Evolutionary conservation across 2,329 filamentous ascomycete species (phyloP).

Genomic region (Diaporthe velutina): DNA sequence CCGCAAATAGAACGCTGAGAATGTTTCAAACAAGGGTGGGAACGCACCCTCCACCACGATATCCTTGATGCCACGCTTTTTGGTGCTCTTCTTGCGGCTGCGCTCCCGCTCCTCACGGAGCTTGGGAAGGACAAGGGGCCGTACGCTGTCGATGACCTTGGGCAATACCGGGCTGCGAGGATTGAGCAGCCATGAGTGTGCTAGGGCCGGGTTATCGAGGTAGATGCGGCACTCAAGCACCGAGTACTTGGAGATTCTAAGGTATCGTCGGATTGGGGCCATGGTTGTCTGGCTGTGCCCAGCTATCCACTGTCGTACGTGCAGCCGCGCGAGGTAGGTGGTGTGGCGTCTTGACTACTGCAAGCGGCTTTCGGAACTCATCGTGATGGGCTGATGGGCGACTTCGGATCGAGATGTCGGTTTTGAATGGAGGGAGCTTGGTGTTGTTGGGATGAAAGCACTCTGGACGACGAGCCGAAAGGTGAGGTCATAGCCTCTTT

Average conservation of each 20-base stretch:
- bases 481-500: slow-evolving; percentile 17
- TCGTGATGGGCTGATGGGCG: background rate
- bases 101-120: slow-evolving; percentile 86
- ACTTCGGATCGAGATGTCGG: slow-evolving; percentile 20
- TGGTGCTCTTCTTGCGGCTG: slow-evolving; percentile 73
- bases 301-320: background rate
- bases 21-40: slow-evolving; percentile 33
- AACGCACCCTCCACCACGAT: slow-evolving; percentile 80
- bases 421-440: background rate
- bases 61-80: slow-evolving; percentile 88
- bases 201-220: slow-evolving; percentile 88
- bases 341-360: slow-evolving; percentile 19
- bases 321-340: background rate
- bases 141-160: slow-evolving; percentile 86
- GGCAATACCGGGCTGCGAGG: slow-evolving; percentile 81
- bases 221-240: slow-evolving; percentile 98
- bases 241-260: slow-evolving; percentile 92
- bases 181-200: slow-evolving; percentile 86
- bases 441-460: slow-evolving; percentile 17
- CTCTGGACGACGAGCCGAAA: background rate
- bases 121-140: slow-evolving; percentile 90
- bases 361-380: background rate
- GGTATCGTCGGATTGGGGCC: slow-evolving; percentile 89
- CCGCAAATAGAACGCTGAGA: slow-evolving; percentile 5
- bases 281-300: slow-evolving; percentile 59